These are phyloP conservation scores for Citropsis articulata DNA, from an alignment of 345 rosid species.

Conservation along the genomic window DNA sequence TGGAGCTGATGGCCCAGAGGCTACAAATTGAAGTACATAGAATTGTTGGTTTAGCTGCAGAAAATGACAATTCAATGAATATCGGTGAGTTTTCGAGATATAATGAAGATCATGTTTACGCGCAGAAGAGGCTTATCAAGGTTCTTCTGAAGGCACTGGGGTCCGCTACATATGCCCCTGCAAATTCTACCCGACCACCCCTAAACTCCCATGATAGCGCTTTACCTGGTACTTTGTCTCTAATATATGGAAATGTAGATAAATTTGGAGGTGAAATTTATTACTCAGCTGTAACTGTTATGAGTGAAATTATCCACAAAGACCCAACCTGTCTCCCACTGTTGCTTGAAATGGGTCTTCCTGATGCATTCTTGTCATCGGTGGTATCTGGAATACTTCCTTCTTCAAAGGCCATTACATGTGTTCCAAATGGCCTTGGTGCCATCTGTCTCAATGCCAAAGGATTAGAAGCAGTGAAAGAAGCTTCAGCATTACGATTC, in stretches of 20 bases:
- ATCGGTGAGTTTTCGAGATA: constrained; percentile 55
- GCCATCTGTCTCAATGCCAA: constrained; percentile 89
- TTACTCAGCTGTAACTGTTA: constrained; percentile 91
- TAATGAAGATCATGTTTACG: constrained; percentile 53
- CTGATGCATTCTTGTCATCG: constrained; percentile 87
- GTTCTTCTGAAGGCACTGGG: constrained; percentile 94
- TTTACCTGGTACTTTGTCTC: constrained; percentile 71
- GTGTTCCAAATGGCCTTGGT: constrained; percentile 92
- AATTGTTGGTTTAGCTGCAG: constrained; percentile 51
- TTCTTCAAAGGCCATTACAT: constrained; percentile 91
- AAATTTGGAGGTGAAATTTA: constrained; percentile 95
- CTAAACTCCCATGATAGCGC: constrained; percentile 70
- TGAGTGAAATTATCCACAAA: constrained; percentile 96
- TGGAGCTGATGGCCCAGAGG: constrained; percentile 88
- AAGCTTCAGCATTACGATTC: constrained; percentile 73
- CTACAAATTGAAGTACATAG: constrained; percentile 80
- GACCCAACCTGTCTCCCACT: constrained; percentile 85
- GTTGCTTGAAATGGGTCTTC: constrained; percentile 85
- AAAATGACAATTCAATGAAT: constrained; percentile 52
- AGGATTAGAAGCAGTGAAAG: constrained; percentile 92
- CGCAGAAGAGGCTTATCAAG: constrained; percentile 90
- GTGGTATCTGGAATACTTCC: constrained; percentile 80
- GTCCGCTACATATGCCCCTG: constrained; percentile 83
- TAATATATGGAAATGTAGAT: constrained; percentile 64
- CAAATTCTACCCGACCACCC: constrained; percentile 62